Evolutionary conservation across 169 alveolate genomes (phyloP).

Genomic region (Cryptosporidium muris): DNA sequence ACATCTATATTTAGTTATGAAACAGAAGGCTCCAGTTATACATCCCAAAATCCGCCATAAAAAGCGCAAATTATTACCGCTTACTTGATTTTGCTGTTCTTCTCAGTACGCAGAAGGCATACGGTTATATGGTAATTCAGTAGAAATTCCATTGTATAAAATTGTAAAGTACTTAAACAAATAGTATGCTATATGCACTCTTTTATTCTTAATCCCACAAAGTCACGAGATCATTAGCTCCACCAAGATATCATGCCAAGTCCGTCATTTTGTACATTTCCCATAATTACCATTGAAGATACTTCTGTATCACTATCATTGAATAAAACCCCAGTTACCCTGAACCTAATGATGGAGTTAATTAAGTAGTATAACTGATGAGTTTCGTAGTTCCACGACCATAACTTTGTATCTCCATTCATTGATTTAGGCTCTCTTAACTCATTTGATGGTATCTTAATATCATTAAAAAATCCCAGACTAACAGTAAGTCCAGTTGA

Average conservation of each 20-base stretch:
- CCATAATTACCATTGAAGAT: constrained; percentile 51
- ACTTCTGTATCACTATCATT: constrained; percentile 13
- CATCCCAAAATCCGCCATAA: too few relatives aligned
- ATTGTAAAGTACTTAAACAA: constrained; percentile 6
- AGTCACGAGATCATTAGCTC: not conserved
- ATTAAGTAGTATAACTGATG: constrained; percentile 33
- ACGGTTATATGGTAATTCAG: not conserved
- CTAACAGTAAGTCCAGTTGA: constrained; percentile 65
- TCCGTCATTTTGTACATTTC: constrained; percentile 66
- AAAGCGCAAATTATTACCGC: too few relatives aligned
- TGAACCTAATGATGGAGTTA: constrained; percentile 45
- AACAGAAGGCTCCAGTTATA: too few relatives aligned
- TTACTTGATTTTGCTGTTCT: too few relatives aligned
- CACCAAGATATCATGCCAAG: constrained; percentile 71
- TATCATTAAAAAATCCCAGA: constrained; percentile 55
- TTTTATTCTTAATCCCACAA: not conserved
- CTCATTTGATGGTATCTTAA: constrained; percentile 60
- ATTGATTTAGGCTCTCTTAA: constrained; percentile 64
- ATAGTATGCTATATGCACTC: not conserved
- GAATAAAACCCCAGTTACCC: constrained; percentile 27
- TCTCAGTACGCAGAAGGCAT: too few relatives aligned
- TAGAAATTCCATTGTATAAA: not conserved
- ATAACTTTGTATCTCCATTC: constrained; percentile 23
- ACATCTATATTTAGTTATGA: too few relatives aligned
- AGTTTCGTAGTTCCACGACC: constrained; percentile 71